These are phyloP conservation scores for Diophrys appendiculata DNA, from an alignment of 73 alveolate genomes.

Conservation along the genomic window DNA sequence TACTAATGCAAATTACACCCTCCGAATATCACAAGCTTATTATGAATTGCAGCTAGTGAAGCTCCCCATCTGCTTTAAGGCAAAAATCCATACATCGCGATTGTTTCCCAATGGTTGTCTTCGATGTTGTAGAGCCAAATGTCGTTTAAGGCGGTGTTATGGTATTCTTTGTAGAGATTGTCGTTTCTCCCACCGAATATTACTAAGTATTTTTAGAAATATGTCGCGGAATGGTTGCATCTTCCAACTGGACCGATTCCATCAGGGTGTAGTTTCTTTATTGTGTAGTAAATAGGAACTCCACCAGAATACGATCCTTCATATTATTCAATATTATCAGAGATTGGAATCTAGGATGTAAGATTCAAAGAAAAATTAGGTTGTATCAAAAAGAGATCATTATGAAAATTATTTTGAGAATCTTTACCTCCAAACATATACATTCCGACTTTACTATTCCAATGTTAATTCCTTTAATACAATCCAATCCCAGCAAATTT, in stretches of 20 bases:
- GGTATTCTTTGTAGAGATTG: neutral
- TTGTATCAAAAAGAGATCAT: slow-evolving; percentile 22
- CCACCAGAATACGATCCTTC: neutral
- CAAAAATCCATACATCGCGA: slow-evolving; percentile 20
- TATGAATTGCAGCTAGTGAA: neutral
- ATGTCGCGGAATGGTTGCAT: slow-evolving; percentile 14
- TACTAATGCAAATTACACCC: slow-evolving; percentile 7
- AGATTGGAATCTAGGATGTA: neutral
- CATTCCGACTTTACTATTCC: slow-evolving; percentile 25
- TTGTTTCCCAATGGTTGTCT: slow-evolving; percentile 18
- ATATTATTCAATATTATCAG: neutral
- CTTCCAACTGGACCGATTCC: slow-evolving; percentile 30
- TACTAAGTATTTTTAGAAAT: slow-evolving; percentile 8
- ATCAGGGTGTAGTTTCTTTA: slow-evolving; percentile 19
- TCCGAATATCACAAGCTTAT: neutral
- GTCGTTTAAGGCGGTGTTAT: slow-evolving; percentile 26
- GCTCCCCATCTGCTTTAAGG: slow-evolving; percentile 21
- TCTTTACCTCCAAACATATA: slow-evolving; percentile 33
- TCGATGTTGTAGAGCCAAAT: slow-evolving; percentile 6
- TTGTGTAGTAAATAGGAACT: slow-evolving; percentile 2
- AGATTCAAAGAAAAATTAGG: slow-evolving; percentile 14
- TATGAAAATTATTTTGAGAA: neutral
- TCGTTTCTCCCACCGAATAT: slow-evolving; percentile 23
- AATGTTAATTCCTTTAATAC: neutral
- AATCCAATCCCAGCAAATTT: neutral